Evolutionary conservation across 2,329 filamentous ascomycete species (phyloP).

Genomic region (Alternaria ventricosa): DNA sequence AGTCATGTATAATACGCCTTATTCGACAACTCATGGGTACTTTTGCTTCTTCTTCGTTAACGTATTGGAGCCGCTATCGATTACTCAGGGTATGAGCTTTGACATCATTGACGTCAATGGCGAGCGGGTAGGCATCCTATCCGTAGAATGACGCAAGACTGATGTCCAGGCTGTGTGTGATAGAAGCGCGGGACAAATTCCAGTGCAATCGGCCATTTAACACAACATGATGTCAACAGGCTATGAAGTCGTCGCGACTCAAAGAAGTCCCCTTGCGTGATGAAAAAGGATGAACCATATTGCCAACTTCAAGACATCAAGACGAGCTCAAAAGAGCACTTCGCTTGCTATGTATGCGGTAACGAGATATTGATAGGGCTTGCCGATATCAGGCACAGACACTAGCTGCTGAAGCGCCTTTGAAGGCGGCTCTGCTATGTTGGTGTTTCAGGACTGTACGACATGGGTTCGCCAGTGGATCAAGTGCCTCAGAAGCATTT

Average conservation of each 20-base stretch:
- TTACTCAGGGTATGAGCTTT: background rate
- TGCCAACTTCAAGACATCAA: background rate
- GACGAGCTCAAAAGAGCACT: background rate
- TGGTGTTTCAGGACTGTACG: constrained; percentile 30
- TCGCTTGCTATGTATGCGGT: background rate
- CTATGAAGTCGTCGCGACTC: background rate
- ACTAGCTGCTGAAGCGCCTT: constrained; percentile 4
- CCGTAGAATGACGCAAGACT: constrained; percentile 6
- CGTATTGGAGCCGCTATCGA: background rate
- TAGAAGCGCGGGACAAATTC: background rate
- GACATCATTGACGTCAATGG: constrained; percentile 8
- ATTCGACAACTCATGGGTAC: background rate
- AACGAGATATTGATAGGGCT: background rate
- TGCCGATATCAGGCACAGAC: background rate
- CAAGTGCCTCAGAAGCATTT: constrained; percentile 8
- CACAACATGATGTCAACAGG: background rate
- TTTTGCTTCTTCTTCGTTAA: background rate
- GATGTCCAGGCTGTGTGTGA: background rate
- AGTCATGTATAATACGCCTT: background rate
- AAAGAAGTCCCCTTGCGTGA: background rate
- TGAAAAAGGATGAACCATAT: background rate
- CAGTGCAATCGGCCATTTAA: background rate
- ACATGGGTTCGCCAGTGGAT: constrained; percentile 12
- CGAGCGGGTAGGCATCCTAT: background rate
- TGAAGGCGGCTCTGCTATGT: constrained; percentile 22